Conservation (phyloP, 2,329 filamentous ascomycete species). For the Fonsecaea multimorphosa region DNA sequence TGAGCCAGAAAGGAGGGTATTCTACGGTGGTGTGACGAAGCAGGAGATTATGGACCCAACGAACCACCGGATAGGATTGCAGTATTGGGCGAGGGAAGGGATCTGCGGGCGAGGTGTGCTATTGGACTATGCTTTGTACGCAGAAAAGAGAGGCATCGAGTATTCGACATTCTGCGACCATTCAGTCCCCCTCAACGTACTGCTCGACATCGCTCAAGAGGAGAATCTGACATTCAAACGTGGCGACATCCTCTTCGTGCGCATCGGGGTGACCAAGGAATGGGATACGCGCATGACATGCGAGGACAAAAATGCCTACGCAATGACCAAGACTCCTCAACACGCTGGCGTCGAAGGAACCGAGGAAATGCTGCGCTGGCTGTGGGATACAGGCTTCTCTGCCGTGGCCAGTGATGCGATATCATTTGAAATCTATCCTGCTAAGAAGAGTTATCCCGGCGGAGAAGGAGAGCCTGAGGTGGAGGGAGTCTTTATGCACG, state of each 20-base stretch:
- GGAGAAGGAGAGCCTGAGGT: conserved; percentile 18
- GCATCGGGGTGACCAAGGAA: conserved; percentile 51
- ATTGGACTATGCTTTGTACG: conserved; percentile 54
- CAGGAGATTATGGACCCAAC: conserved; percentile 37
- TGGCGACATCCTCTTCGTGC: conserved; percentile 62
- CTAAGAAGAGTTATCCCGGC: conserved; percentile 23
- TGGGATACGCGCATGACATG: conserved; percentile 50
- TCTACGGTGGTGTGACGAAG: conserved; percentile 32
- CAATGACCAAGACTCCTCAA: conserved; percentile 41
- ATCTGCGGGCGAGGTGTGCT: conserved; percentile 56
- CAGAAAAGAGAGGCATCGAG: conserved; percentile 46
- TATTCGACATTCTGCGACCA: conserved; percentile 50
- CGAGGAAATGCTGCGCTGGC: conserved; percentile 59
- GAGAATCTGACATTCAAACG: conserved; percentile 53
- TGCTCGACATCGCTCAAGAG: conserved; percentile 50
- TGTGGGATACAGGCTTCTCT: conserved; percentile 64
- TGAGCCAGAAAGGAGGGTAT: conserved; percentile 19
- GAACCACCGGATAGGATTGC: conserved; percentile 41
- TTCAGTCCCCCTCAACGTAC: conserved; percentile 51
- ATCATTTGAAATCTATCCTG: conserved; percentile 57
- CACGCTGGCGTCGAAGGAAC: conserved; percentile 56
- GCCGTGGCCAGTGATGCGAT: conserved; percentile 64
- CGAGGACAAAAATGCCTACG: conserved; percentile 45
- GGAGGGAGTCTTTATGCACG: conserved; percentile 34
- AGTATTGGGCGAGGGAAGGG: conserved; percentile 51